phyloP scores from a whole-genome alignment of 2,329 filamentous ascomycete species.

The Verticillium nubilum region DNA sequence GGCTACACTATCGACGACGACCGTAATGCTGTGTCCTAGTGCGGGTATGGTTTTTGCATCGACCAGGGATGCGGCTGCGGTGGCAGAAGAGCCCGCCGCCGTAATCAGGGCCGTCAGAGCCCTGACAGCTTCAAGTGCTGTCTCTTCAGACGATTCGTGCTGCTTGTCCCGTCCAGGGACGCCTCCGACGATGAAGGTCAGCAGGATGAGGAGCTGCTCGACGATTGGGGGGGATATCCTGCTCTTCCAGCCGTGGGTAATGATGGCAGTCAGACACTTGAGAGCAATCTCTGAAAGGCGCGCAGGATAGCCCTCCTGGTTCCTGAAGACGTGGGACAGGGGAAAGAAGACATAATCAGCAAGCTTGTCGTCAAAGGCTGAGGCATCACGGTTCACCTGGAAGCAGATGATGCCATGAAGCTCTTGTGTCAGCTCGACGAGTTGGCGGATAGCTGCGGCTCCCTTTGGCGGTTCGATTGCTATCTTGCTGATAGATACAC shows the following conservation, averaged over 20 bases:
- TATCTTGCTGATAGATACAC: conserved; percentile 54
- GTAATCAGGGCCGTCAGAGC: conserved; percentile 64
- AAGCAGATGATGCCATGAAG: conserved; percentile 40
- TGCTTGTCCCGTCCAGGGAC: conserved; percentile 51
- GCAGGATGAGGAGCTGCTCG: conserved; percentile 78
- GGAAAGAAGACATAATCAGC: conserved; percentile 96
- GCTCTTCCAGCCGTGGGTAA: conserved; percentile 73
- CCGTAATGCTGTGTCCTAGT: conserved; percentile 75
- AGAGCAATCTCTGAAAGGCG: conserved; percentile 70
- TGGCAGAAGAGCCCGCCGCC: conserved; percentile 46
- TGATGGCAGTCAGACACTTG: conserved; percentile 66
- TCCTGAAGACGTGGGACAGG: conserved; percentile 77
- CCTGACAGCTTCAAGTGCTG: conserved; percentile 63
- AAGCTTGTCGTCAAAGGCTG: conserved; percentile 68
- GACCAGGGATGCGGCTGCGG: conserved; percentile 43
- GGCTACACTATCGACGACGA: conserved; percentile 69
- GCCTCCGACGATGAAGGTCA: conserved; percentile 76
- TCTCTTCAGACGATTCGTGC: conserved; percentile 61
- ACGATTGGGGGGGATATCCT: conserved; percentile 66
- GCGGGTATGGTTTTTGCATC: conserved; percentile 64
- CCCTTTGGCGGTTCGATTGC: conserved; percentile 43
- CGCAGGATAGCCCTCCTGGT: conserved; percentile 66
- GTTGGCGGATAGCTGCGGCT: conserved; percentile 31
- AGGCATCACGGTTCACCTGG: conserved; percentile 36
- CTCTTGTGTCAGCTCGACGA: conserved; percentile 39